Evolutionary conservation across 306 rosid genomes (phyloP).

Genomic region (Pyrus bretschneideri): DNA sequence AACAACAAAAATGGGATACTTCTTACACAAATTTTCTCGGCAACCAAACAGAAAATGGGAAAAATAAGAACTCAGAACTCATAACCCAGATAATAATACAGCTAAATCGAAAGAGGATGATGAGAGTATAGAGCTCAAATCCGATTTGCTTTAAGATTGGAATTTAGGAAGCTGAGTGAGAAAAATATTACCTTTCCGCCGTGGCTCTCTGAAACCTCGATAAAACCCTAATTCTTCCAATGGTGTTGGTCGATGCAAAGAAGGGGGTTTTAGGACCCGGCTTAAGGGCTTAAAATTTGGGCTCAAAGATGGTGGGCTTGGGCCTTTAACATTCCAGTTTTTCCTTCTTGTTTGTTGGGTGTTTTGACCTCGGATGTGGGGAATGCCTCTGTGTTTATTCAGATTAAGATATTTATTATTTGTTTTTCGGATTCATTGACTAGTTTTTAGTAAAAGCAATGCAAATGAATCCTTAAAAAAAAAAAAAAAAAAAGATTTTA

Average conservation of each 20-base stretch:
- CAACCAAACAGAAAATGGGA: neutral
- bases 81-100: neutral
- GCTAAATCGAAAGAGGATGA: neutral
- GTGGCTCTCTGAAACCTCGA: neutral
- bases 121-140: neutral
- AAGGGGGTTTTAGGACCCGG: neutral
- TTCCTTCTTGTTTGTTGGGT: too few species aligned
- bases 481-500: too few species aligned
- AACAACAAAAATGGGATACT: neutral
- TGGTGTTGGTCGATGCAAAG: neutral
- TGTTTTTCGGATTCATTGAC: too few species aligned
- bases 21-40: neutral
- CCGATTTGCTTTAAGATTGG: neutral
- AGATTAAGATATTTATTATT: too few species aligned
- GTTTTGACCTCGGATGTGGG: too few species aligned
- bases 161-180: neutral
- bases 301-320: neutral
- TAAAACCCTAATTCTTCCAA: neutral
- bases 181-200: neutral
- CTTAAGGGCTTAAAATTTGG: neutral
- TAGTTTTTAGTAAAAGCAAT: too few species aligned
- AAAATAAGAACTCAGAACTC: neutral
- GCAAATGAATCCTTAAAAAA: too few species aligned
- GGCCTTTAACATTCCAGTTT: too few species aligned
- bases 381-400: too few species aligned